Base-by-base conservation (phyloP, 352 stramenopile species). In the Pilasporangium apinafurcum region DNA sequence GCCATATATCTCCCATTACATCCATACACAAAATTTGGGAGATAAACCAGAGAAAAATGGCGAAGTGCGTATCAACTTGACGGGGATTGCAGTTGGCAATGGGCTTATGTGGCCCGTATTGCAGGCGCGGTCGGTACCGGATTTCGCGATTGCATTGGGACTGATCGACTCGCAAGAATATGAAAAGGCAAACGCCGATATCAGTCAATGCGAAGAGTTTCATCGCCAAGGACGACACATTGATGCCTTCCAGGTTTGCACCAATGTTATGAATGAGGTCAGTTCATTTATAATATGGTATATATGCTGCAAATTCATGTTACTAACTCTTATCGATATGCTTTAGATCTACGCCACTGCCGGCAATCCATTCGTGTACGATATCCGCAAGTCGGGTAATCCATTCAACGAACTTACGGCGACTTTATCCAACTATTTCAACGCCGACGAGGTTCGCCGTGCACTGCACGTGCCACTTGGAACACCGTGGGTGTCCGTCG, bases 1-100 rank as follows among this genome's bases (percentile, higher is more conserved):
- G 31, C 92, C 94, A 13, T 87, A 73, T 35, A 96, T 98, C 64
- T 80, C 96, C 47, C 66, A 91, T 57, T 94, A 95, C 51, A 98
- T 99, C 43, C 67, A 97, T 39, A 51, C 81, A 26, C 69, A 84
- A 33, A 98, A 98, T 59, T 44, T 49, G 24, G 44, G 54, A 16
- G 35, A 48, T 29, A 9, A 47, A 30, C 34, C 35, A 2, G 37
- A 36, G 0, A 8, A 64, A n/a, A 27, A 36, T 9, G 26, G 52
- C 9, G 81, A 75, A 32, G 50, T 76, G 8, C 34, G 40, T 7
- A 68, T 96, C 26, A 83, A 92, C 36, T 57, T 98, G 20, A 71
- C 81, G 35, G 92, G 92, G 8, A 60, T 97, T 30, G 88, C 88
- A 2, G 83, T 97, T 40, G 92, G 92, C 29, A 95, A 98, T 56